These are phyloP conservation scores for Letharia lupina DNA, from an alignment of 495 filamentous ascomycete species.

Conservation along the genomic window DNA sequence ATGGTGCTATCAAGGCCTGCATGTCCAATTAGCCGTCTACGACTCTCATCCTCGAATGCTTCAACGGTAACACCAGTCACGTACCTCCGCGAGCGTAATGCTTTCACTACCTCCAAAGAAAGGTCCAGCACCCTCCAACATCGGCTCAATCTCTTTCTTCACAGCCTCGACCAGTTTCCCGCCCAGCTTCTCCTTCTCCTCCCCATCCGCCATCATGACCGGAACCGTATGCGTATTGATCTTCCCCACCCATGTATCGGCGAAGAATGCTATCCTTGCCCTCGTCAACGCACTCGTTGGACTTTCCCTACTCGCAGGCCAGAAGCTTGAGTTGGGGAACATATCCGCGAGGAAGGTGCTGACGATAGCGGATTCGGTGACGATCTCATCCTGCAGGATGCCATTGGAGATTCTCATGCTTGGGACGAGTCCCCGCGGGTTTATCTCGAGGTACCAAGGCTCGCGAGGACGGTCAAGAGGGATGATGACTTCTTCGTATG, in stretches of 20 bases:
- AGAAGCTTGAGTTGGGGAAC: conserved; percentile 42
- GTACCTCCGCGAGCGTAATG: conserved; percentile 71
- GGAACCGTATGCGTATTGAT: conserved; percentile 40
- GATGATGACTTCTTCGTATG: conserved; percentile 74
- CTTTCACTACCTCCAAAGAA: conserved; percentile 76
- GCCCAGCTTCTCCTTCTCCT: conserved; percentile 33
- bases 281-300: conserved; percentile 43
- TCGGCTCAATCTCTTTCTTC: conserved; percentile 67
- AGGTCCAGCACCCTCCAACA: conserved; percentile 56
- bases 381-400: conserved; percentile 38
- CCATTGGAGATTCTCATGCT: conserved; percentile 58
- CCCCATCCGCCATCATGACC: conserved; percentile 34
- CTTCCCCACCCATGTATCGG: conserved; percentile 64
- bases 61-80: conserved; percentile 2
- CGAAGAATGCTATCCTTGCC: conserved; percentile 68
- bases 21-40: not conserved
- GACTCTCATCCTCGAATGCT: not conserved
- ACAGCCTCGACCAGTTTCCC: conserved; percentile 41
- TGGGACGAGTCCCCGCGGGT: conserved; percentile 78
- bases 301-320: conserved; percentile 22
- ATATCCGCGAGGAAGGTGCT: conserved; percentile 62
- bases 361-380: conserved; percentile 70
- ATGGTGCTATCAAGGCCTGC: conserved; percentile 21
- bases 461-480: conserved; percentile 65
- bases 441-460: conserved; percentile 76